Conservation (phyloP, 192 early-diverging fungal species). For the Borealophlyctis nickersoniae region DNA sequence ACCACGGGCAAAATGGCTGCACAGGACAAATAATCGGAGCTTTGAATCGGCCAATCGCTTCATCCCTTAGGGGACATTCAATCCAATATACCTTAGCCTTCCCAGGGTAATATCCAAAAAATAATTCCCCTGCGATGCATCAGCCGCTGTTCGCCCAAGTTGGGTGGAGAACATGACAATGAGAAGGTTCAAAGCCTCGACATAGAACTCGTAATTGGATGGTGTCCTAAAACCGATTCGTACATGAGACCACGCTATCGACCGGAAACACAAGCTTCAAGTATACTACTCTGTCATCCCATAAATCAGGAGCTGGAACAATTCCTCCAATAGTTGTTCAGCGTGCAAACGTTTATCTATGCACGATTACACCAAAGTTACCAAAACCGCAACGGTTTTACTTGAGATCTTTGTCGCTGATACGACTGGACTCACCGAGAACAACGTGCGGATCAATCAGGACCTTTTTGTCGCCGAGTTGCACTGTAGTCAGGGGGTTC, state of each 20-base stretch:
- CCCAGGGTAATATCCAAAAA: constrained; percentile 64
- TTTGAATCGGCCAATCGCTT: background rate
- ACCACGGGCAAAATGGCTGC: constrained; percentile 57
- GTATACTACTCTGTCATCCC: constrained; percentile 50
- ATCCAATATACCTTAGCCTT: constrained; percentile 48
- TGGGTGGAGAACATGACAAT: constrained; percentile 65
- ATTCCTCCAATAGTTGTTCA: constrained; percentile 54
- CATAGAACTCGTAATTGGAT: constrained; percentile 60
- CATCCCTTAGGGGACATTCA: background rate
- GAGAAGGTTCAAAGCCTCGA: constrained; percentile 59
- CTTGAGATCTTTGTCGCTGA: too few species aligned
- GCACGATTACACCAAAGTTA: background rate
- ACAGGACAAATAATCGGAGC: background rate
- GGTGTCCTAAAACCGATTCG: constrained; percentile 31
- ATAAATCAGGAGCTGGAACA: constrained; percentile 53
- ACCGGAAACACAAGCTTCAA: too few species aligned
- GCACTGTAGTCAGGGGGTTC: too few species aligned
- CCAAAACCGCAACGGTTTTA: background rate
- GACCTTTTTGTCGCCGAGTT: background rate
- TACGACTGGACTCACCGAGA: background rate
- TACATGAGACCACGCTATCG: too few species aligned
- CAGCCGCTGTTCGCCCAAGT: constrained; percentile 41
- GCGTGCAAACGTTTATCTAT: constrained; percentile 49
- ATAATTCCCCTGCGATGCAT: constrained; percentile 45
- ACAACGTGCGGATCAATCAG: background rate